Evolutionary conservation across 2,329 filamentous ascomycete species (phyloP).

Genomic region (Diaporthe sp.): DNA sequence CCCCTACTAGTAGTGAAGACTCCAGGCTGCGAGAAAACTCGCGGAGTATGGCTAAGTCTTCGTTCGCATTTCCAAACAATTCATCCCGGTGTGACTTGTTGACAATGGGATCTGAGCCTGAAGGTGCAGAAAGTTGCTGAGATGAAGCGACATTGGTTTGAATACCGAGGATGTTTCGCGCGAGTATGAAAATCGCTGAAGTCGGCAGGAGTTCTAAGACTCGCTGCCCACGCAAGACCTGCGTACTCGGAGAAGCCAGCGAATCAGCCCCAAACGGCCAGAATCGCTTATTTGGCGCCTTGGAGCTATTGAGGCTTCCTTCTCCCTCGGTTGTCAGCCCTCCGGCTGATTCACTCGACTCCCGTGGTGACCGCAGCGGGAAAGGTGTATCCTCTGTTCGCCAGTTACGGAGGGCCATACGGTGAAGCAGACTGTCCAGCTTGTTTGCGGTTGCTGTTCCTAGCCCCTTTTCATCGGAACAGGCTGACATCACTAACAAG

Average conservation of each 20-base stretch:
- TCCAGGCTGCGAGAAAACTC: background rate
- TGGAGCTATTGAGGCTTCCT: background rate
- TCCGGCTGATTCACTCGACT: background rate
- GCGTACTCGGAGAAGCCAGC: background rate
- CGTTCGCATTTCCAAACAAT: background rate
- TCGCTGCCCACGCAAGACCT: background rate
- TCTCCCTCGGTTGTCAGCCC: background rate
- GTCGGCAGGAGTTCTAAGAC: background rate
- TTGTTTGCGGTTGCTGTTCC: background rate
- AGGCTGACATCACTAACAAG: background rate
- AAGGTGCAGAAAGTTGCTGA: background rate
- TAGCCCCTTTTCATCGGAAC: background rate
- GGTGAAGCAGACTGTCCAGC: background rate
- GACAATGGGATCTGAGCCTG: background rate
- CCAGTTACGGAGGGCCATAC: conserved; percentile 3
- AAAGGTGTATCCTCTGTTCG: background rate
- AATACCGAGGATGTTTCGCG: background rate
- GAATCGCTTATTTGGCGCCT: background rate
- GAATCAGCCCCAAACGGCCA: conserved; percentile 7
- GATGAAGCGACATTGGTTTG: background rate
- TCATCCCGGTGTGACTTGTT: background rate
- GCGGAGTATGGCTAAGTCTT: background rate
- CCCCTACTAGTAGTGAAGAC: background rate
- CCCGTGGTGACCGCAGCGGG: background rate
- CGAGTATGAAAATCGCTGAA: conserved; percentile 19